Percentiles rank a stretch among this genome's conserved stretches.
These are phyloP conservation scores for Emericellopsis terricola DNA, from an alignment of 495 filamentous ascomycete species.

Conservation along the genomic window DNA sequence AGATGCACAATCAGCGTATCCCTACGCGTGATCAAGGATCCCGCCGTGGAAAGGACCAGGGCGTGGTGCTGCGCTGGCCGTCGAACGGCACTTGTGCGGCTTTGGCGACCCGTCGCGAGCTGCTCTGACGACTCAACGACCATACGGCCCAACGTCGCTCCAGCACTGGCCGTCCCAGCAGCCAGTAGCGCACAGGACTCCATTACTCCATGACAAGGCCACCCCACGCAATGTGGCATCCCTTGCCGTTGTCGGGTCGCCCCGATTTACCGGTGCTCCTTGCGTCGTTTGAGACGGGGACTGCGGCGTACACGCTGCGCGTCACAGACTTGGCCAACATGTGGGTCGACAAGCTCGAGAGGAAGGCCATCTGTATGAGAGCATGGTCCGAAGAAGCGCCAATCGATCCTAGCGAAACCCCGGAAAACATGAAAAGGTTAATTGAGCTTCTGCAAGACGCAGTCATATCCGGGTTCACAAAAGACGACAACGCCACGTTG, in stretches of 20 bases:
- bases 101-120: too few relatives aligned
- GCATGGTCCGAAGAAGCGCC: slow-evolving; percentile 49
- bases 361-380: slow-evolving; percentile 41
- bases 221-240: slow-evolving; percentile 9
- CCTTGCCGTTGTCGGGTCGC: slow-evolving; percentile 13
- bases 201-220: background rate
- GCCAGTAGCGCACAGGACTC: too few relatives aligned
- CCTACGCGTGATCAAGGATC: too few relatives aligned
- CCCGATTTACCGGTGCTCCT: slow-evolving; percentile 21
- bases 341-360: slow-evolving; percentile 61
- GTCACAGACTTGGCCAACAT: slow-evolving; percentile 72
- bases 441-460: slow-evolving; percentile 52
- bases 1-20: too few relatives aligned
- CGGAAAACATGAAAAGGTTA: slow-evolving; percentile 51
- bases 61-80: too few relatives aligned
- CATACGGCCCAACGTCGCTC: too few relatives aligned
- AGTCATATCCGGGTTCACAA: slow-evolving; percentile 23
- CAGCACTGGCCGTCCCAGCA: too few relatives aligned
- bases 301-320: slow-evolving; percentile 47
- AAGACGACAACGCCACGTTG: slow-evolving; percentile 19
- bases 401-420: slow-evolving; percentile 72
- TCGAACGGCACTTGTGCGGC: too few relatives aligned
- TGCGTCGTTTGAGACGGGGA: slow-evolving; percentile 18
- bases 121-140: too few relatives aligned
- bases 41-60: too few relatives aligned